Conservation (phyloP, 192 early-diverging fungal genomes). For the Allomyces macrogynus region DNA sequence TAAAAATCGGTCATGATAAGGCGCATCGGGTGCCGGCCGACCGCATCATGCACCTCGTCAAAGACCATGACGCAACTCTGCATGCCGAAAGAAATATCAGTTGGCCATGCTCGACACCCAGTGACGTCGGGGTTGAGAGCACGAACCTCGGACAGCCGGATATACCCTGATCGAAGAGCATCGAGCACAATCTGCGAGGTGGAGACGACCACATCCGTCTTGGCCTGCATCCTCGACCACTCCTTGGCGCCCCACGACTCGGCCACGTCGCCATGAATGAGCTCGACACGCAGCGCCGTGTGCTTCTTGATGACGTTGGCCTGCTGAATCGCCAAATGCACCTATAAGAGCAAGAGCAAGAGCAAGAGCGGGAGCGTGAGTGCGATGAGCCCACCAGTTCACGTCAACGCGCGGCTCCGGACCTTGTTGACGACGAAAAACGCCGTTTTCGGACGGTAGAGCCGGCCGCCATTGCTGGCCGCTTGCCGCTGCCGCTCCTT, state of each 20-base stretch:
- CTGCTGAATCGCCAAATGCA: slow-evolving; percentile 76
- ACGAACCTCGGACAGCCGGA: slow-evolving; percentile 34
- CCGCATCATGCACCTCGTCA: slow-evolving; percentile 85
- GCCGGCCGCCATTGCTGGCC: slow-evolving; percentile 14
- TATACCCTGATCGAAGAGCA: slow-evolving; percentile 44
- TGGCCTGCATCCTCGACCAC: slow-evolving; percentile 38
- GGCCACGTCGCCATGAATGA: slow-evolving; percentile 45
- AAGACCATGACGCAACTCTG: slow-evolving; percentile 51
- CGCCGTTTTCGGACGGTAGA: slow-evolving; percentile 9
- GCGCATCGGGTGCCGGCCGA: slow-evolving; percentile 51
- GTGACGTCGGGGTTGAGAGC: slow-evolving; percentile 1
- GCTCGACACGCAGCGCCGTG: slow-evolving; percentile 33
- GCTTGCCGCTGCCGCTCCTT: slow-evolving; percentile 14
- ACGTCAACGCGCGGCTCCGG: neutral
- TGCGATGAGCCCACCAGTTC: slow-evolving; percentile 8
- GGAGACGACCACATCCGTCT: slow-evolving; percentile 57
- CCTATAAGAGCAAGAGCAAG: slow-evolving; percentile 70
- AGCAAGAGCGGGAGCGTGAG: slow-evolving; percentile 17
- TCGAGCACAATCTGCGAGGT: slow-evolving; percentile 73
- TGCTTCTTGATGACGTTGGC: slow-evolving; percentile 50
- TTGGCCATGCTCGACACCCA: neutral
- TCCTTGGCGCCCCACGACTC: slow-evolving; percentile 33
- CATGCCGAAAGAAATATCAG: neutral
- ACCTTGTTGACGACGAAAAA: neutral
- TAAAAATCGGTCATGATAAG: slow-evolving; percentile 73